Base-by-base conservation (phyloP, 805 yeast species). In the Saitoella complicata region DNA sequence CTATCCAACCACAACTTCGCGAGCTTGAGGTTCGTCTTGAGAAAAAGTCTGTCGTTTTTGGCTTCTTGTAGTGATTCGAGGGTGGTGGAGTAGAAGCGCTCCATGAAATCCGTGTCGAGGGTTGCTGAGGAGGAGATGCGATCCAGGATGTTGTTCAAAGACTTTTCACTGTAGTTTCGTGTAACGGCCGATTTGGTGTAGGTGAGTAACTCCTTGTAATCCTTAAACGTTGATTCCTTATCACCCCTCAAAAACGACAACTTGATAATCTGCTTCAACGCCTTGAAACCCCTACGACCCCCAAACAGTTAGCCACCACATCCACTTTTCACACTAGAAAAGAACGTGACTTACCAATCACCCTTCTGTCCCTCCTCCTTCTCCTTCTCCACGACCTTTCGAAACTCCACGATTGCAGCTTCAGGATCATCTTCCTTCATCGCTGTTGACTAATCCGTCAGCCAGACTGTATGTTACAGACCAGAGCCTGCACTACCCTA, bases 261-360 rank as follows among this genome's bases (percentile, higher is more conserved):
- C 49, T 64, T 64, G 43, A 62, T 53, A 9, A 52, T 37, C 48
- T 64, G 68, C 41, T 64, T 64, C 40, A 51, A 36, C 5, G 64
- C 56, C 43, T 59, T 61, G 45, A 62, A 53, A 3, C 59, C 60
- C 61, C 62, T 54, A 38, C n/a, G n/a, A n/a, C n/a, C n/a, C n/a
- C n/a, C n/a, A n/a, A n/a, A n/a, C n/a, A n/a, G n/a, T n/a, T n/a
- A n/a, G n/a, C n/a, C n/a, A n/a, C n/a, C n/a, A n/a, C n/a, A n/a
- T n/a, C n/a, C n/a, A n/a, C n/a, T n/a, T n/a, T n/a, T n/a, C n/a
- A n/a, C n/a, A 29, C 21, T 39, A 6, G 39, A 37, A 37, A 40
- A 38, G 32, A 7, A 8, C 30, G 13, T 7, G 32, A 11, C 11
- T 6, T 37, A 31, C 44, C 38, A 34, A 49, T 37, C 49, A 50